Evolutionary conservation across 1,139 yeast genomes (phyloP).

Genomic region (Lizanozyma gosingica): DNA sequence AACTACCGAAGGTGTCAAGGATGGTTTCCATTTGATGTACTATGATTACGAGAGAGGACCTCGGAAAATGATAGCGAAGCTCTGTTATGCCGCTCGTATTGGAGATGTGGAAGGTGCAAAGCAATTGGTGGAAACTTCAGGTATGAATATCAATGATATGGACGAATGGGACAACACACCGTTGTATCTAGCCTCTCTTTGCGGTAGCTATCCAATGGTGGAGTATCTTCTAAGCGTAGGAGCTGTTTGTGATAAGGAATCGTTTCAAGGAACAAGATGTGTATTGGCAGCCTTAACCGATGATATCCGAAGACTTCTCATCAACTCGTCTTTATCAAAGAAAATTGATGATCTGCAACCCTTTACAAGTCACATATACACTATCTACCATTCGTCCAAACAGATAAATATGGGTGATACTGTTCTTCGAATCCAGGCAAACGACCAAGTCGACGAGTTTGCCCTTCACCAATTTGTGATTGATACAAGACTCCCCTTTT

Average conservation of each 20-base stretch:
- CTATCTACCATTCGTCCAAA: slow-evolving; percentile 28
- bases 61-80: slow-evolving; percentile 22
- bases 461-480: slow-evolving; percentile 29
- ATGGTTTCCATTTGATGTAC: not conserved
- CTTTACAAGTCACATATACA: slow-evolving; percentile 60
- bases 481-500: slow-evolving; percentile 21
- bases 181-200: slow-evolving; percentile 58
- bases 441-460: not conserved
- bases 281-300: slow-evolving; percentile 72
- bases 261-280: slow-evolving; percentile 74
- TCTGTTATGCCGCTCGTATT: slow-evolving; percentile 59
- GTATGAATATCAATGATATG: slow-evolving; percentile 50
- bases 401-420: slow-evolving; percentile 29
- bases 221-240: slow-evolving; percentile 53
- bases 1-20: too few relatives aligned
- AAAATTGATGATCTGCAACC: slow-evolving; percentile 65
- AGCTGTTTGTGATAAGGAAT: slow-evolving; percentile 70
- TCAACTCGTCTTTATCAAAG: slow-evolving; percentile 59
- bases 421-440: slow-evolving; percentile 16
- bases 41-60: not conserved
- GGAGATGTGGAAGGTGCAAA: slow-evolving; percentile 65
- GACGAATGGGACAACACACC: slow-evolving; percentile 76
- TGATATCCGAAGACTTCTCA: slow-evolving; percentile 46
- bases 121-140: slow-evolving; percentile 40
- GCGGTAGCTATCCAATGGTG: slow-evolving; percentile 66